Percentiles rank a stretch among this genome's conserved stretches.
These are phyloP conservation scores for Gypsophila paniculata DNA, from an alignment of 179 eudicot genomes.

Conservation along the genomic window DNA sequence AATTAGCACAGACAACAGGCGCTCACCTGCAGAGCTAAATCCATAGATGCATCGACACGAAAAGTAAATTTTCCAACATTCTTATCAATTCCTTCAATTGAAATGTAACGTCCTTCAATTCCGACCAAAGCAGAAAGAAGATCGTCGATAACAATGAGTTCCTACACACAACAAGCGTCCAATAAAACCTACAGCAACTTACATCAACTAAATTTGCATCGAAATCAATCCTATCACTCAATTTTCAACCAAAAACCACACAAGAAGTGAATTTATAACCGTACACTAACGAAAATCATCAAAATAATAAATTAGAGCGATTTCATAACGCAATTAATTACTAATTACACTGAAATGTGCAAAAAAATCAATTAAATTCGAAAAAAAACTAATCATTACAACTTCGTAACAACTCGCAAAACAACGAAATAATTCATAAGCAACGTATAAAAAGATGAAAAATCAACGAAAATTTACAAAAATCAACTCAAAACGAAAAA, in stretches of 20 bases:
- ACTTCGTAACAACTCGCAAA: neutral
- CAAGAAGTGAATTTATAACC: neutral
- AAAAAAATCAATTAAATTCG: too few species aligned
- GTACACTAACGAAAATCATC: neutral
- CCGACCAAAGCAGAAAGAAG: conserved; percentile 81
- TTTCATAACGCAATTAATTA: neutral
- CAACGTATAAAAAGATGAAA: too few species aligned
- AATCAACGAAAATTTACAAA: too few species aligned
- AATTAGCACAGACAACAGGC: neutral
- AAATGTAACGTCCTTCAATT: conserved; percentile 83
- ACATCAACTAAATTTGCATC: conserved; percentile 8
- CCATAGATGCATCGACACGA: conserved; percentile 90
- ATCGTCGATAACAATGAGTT: conserved; percentile 87
- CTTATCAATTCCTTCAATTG: conserved; percentile 51
- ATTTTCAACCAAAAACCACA: neutral
- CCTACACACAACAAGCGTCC: conserved; percentile 41
- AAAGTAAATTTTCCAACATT: conserved; percentile 47
- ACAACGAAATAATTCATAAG: neutral
- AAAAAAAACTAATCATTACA: too few species aligned
- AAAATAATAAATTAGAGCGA: neutral
- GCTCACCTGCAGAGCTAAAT: conserved; percentile 85
- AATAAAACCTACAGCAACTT: neutral
- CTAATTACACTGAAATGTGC: neutral
- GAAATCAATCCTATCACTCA: neutral
- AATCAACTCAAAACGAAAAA: too few species aligned